Evolutionary conservation across 73 alveolate species (phyloP), one percentile per base, ranked within the genome.

Genomic region (Uronychia binucleata): DNA sequence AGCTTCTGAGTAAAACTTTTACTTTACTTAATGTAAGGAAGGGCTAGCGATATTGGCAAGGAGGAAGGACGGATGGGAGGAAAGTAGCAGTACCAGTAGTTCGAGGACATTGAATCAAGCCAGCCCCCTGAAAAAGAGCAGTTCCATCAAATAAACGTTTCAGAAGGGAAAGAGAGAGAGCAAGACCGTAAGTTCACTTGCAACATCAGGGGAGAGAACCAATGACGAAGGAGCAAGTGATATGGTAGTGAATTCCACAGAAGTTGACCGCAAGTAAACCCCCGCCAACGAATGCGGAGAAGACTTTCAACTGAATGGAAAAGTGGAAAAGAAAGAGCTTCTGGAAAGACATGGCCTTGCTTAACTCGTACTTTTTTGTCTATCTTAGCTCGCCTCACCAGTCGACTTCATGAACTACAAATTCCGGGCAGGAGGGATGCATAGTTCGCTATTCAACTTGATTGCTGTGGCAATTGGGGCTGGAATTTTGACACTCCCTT

Each of bases 401-500:
- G 77, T 33, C 0, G 29, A 76, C 33, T 81, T 33, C 77, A 1
- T 87, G 25, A 35, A 87, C 28, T 28, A 80, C 74, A 31, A 87
- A 67, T 46, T 87, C 86, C 32, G 78, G 27, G 80, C 93, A 28
- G 93, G 93, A 58, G 85, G 86, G n/a, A 31, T 87, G 26, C 80
- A 58, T 29, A 74, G 86, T 59, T 33, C 83, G 5, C 35, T 87
- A 27, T 81, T 87, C 75, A 87, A 85, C 80, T 30, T 82, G 1
- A 57, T 87, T 0, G 78, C 86, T 31, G 79, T 80, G 28, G 79
- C 83, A n/a, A 19, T 87, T 26, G 93, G 93, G 0, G 83, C 93
- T n/a, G 93, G 93, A 67, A 87, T 57, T 28, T 34, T 87, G 80
- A 87, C 88, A 1, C 67, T 87, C 0, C 90, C 93, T 60, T 84